phyloP scores from a whole-genome alignment of 208 protist species.

The Angomonas desouzai region DNA sequence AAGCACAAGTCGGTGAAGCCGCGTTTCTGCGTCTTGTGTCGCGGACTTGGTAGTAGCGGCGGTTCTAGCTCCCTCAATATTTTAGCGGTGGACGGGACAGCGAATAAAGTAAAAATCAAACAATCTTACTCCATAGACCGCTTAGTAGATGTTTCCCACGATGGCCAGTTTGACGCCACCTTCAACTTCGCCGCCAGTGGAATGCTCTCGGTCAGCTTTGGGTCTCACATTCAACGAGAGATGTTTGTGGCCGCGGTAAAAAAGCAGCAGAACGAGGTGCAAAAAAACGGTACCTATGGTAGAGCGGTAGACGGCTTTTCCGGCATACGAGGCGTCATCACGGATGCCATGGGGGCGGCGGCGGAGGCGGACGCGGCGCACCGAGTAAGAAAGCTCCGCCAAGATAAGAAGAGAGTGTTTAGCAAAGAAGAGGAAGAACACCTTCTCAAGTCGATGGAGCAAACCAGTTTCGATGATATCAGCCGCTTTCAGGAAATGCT shows the following conservation, averaged over 20 bases:
- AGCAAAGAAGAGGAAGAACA: conserved; percentile 69
- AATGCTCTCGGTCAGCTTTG: conserved; percentile 77
- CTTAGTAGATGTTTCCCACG: conserved; percentile 60
- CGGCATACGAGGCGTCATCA: conserved; percentile 54
- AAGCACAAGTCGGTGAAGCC: conserved; percentile 39
- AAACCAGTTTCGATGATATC: conserved; percentile 71
- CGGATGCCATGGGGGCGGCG: conserved; percentile 49
- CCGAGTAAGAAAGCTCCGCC: conserved; percentile 64
- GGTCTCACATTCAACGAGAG: conserved; percentile 85
- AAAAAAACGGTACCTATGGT: conserved; percentile 11
- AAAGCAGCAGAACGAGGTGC: conserved; percentile 31
- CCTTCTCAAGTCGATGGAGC: conserved; percentile 56
- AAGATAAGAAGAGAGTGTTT: conserved; percentile 59
- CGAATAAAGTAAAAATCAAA: conserved; percentile 55
- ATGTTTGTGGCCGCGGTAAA: conserved; percentile 80
- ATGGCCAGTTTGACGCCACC: conserved; percentile 77
- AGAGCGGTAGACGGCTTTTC: conserved; percentile 14
- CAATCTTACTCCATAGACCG: conserved; percentile 67
- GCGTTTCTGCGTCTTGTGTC: conserved; percentile 52
- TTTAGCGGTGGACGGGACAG: conserved; percentile 23
- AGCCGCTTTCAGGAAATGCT: conserved; percentile 62
- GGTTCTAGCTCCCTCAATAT: conserved; percentile 31
- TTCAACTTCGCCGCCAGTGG: conserved; percentile 84
- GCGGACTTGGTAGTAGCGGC: conserved; percentile 24
- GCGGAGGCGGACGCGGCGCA: conserved; percentile 67